phyloP scores from a whole-genome alignment of 164 flowering plant genomes.

The Cinnamomum micranthum region DNA sequence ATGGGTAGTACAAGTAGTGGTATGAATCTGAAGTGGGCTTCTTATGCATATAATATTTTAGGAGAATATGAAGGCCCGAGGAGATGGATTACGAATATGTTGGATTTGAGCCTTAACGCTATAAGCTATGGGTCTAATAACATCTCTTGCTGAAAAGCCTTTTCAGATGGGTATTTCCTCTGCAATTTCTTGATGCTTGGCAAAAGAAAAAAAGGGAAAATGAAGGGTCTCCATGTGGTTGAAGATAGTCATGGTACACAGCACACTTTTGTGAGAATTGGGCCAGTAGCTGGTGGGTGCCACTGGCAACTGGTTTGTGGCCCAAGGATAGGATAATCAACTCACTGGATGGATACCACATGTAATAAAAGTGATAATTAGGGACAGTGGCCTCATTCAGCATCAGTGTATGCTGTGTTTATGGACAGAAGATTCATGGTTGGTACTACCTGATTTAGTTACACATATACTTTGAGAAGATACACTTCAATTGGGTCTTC shows the following conservation, averaged over 20 bases:
- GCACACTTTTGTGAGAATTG: not conserved
- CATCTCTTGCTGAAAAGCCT: constrained; percentile 40
- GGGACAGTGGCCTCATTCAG: too few species aligned
- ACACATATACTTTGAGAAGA: too few species aligned
- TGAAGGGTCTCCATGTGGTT: not conserved
- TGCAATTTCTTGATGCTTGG: not conserved
- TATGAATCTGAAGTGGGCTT: constrained; percentile 59
- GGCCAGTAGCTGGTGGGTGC: not conserved
- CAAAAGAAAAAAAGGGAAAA: not conserved
- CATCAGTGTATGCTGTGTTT: too few species aligned
- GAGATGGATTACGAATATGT: constrained; percentile 79
- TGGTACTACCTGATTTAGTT: too few species aligned
- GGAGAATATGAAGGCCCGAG: constrained; percentile 62
- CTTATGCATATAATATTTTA: constrained; percentile 78
- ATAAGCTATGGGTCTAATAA: constrained; percentile 82
- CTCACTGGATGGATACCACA: too few species aligned
- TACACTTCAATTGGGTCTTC: too few species aligned
- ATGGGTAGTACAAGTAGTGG: constrained; percentile 37
- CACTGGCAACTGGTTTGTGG: not conserved
- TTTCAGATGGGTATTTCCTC: not conserved
- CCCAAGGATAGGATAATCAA: not conserved
- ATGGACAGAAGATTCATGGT: too few species aligned
- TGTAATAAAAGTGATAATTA: too few species aligned
- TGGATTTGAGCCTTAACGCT: constrained; percentile 66
- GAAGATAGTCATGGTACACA: not conserved